Conservation (phyloP, 805 yeast species). For the Dipodascus geniculatus region DNA sequence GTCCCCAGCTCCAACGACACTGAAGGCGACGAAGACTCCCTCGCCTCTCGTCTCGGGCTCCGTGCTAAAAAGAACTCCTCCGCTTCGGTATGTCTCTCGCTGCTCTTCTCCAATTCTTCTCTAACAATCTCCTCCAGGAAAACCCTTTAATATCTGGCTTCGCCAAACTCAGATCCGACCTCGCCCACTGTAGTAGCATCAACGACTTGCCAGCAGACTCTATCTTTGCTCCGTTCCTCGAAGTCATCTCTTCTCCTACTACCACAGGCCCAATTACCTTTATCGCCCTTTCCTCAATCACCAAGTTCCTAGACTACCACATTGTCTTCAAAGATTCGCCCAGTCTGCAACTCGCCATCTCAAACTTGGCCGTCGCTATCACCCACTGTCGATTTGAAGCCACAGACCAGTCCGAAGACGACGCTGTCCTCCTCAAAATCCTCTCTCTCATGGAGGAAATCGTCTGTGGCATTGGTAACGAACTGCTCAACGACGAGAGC, state of each 20-base stretch:
- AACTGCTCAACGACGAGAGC: conserved; percentile 63
- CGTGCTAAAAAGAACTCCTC: conserved; percentile 10
- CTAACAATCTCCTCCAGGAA: conserved; percentile 23
- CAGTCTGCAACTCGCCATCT: conserved; percentile 45
- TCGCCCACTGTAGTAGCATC: conserved; percentile 43
- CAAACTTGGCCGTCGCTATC: conserved; percentile 60
- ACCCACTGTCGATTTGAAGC: conserved; percentile 96
- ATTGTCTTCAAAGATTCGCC: conserved; percentile 46
- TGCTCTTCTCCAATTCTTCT: conserved; percentile 2
- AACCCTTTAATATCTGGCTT: conserved; percentile 70
- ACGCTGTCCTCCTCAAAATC: conserved; percentile 77
- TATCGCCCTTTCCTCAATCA: conserved; percentile 62
- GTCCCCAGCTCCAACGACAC: conserved; percentile 38
- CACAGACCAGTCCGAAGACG: conserved; percentile 84
- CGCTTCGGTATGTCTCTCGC: conserved; percentile 4
- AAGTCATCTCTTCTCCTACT: conserved; percentile 70
- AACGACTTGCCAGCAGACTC: conserved; percentile 57
- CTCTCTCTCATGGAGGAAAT: conserved; percentile 60
- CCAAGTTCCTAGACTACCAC: conserved; percentile 59
- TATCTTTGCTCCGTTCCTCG: conserved; percentile 73
- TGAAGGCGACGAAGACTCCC: conserved; percentile 32
- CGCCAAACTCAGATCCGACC: conserved; percentile 61
- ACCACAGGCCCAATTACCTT: conserved; percentile 82
- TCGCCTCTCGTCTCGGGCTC: conserved; percentile 26
- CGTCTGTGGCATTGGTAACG: conserved; percentile 52